Conservation (phyloP, 805 yeast genomes). For the Saccharomycopsis sp. region DNA sequence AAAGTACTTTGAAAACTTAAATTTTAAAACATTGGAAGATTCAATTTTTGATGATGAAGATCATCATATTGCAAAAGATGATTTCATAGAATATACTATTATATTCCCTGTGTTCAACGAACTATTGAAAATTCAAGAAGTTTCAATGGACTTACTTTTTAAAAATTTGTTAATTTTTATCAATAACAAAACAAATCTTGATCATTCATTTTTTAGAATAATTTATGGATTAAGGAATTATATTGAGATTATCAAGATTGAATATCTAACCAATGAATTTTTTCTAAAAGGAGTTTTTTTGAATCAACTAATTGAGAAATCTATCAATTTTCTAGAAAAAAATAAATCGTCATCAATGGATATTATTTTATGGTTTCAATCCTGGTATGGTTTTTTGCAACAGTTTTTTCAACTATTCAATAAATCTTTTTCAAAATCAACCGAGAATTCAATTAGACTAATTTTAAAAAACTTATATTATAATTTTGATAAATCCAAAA, state of each 20-base stretch:
- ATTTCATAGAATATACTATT: neutral
- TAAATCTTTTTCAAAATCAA: neutral
- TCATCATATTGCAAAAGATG: neutral
- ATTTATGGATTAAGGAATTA: constrained; percentile 3
- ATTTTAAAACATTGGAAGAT: neutral
- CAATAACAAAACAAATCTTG: neutral
- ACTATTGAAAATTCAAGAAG: neutral
- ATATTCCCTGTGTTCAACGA: neutral
- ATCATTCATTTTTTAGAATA: constrained; percentile 2
- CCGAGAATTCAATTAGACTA: neutral
- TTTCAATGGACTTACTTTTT: neutral
- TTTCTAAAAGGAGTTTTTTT: constrained; percentile 5
- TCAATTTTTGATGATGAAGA: neutral
- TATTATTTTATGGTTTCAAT: constrained; percentile 4
- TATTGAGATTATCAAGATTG: neutral
- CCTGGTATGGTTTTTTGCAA: neutral
- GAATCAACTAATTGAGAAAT: neutral
- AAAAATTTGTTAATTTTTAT: too few relatives aligned
- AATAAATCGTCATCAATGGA: neutral
- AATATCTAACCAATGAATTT: constrained; percentile 1
- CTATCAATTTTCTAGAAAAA: neutral
- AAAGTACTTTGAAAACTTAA: too few relatives aligned
- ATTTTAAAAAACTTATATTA: neutral
- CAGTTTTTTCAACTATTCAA: neutral
- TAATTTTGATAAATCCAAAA: neutral